Evolutionary conservation across 2,329 filamentous ascomycete species (phyloP).

Genomic region (Ophiostoma triangulosporum): DNA sequence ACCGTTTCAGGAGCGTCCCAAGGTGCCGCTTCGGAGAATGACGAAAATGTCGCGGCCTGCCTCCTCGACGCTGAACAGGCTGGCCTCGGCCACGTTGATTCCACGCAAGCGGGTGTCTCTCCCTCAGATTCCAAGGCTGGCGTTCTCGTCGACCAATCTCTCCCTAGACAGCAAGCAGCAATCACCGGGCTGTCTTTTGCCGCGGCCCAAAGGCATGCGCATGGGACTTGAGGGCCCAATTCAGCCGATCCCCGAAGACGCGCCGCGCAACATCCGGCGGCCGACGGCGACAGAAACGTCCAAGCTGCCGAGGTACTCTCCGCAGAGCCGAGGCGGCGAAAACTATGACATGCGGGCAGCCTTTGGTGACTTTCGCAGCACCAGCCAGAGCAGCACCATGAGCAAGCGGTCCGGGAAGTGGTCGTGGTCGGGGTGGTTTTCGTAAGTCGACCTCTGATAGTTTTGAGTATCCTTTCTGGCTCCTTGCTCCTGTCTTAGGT

Average conservation of each 20-base stretch:
- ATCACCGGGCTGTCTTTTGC: constrained; percentile 8
- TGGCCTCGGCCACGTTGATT: background rate
- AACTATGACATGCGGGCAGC: constrained; percentile 1
- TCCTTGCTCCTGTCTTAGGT: background rate
- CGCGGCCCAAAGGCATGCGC: constrained; percentile 1
- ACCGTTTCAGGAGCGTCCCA: background rate
- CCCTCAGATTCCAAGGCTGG: constrained; percentile 3
- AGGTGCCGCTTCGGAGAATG: constrained; percentile 9
- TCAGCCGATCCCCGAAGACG: constrained; percentile 6
- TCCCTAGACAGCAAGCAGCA: background rate
- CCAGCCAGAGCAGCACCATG: constrained; percentile 10
- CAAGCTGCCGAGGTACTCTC: constrained; percentile 11
- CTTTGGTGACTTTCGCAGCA: constrained; percentile 3
- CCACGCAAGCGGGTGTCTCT: constrained; percentile 3
- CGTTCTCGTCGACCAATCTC: constrained; percentile 3
- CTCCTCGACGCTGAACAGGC: background rate
- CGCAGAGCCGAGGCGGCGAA: constrained; percentile 5
- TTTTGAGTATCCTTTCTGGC: background rate
- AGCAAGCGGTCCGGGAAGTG: constrained; percentile 15
- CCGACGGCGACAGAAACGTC: constrained; percentile 11
- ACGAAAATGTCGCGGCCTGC: constrained; percentile 12
- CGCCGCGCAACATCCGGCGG: constrained; percentile 7
- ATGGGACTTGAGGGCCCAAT: background rate
- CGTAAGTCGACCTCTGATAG: background rate
- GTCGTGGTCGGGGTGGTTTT: constrained; percentile 16